A percentile compares a stretch with the other conserved stretches of the same genome.
Conservation (phyloP, 139 green algal species). For the Chlorella vulgaris region DNA sequence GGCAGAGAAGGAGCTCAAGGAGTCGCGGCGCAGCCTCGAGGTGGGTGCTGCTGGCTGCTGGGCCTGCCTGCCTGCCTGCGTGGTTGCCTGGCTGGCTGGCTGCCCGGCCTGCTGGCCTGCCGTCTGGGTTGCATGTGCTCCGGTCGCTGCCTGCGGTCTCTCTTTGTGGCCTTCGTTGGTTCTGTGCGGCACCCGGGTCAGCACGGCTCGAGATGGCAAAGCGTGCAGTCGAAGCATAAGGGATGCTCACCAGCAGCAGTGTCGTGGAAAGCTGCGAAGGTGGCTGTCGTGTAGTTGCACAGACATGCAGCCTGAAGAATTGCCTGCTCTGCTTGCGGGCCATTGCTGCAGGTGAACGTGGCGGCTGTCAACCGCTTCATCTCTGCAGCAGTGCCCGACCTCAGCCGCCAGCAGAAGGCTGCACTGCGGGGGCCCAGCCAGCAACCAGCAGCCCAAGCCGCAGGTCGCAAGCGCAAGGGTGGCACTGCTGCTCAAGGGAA, state of each 20-base stretch:
- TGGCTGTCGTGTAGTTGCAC: too few relatives aligned
- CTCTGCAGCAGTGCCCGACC: slow-evolving; percentile 57
- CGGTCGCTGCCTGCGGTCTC: too few relatives aligned
- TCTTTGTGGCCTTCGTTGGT: too few relatives aligned
- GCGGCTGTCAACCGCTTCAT: slow-evolving; percentile 69
- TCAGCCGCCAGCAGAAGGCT: slow-evolving; percentile 45
- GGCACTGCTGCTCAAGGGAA: neutral
- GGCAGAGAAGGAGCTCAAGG: slow-evolving; percentile 32
- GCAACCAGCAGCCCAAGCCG: neutral
- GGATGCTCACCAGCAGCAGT: too few relatives aligned
- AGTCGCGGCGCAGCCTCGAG: slow-evolving; percentile 18
- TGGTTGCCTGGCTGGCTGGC: neutral
- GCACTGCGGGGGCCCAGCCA: slow-evolving; percentile 14
- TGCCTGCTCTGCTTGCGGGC: neutral
- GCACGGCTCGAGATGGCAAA: too few relatives aligned
- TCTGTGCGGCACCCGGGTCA: too few relatives aligned
- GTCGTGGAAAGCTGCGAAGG: too few relatives aligned
- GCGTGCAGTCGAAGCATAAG: too few relatives aligned
- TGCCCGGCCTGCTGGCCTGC: neutral
- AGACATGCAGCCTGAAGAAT: too few relatives aligned
- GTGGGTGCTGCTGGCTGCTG: slow-evolving; percentile 12
- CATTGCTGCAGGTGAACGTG: slow-evolving; percentile 43
- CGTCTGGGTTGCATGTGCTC: too few relatives aligned
- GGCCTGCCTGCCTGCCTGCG: neutral
- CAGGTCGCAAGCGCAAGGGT: neutral